Evolutionary conservation across 2,329 filamentous ascomycete species (phyloP), one percentile per base, ranked within the genome.

Genomic region (Phoma sp.): DNA sequence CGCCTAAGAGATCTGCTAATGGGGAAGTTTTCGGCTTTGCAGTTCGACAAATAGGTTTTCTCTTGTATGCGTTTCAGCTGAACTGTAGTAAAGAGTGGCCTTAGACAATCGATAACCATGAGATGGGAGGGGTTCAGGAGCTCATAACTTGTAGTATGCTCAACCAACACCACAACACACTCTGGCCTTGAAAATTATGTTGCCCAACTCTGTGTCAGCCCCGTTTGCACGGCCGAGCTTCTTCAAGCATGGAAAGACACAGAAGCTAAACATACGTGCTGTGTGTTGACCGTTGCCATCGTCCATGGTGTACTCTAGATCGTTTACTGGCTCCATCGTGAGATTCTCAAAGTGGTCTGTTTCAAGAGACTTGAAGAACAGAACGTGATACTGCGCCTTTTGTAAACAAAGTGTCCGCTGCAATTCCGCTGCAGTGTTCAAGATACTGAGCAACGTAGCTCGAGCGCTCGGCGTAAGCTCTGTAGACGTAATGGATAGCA

Each of bases 21-120:
- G 67, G 73, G 74, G 61, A 82, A 82, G 72, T 82, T 81, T 56
- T 79, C 78, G 4, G 80, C 78, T 62, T 80, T 85, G 69, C 81
- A 75, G 65, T 81, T 82, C 59, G 40, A 47, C 31, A 54, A 45
- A 40, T 43, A 32, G 51, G 31, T n/a, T 7, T 13, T 13, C 10
- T 21, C 36, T 1, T 17, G n/a, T 17, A 19, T 35, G n/a, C 32
- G 7, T 35, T n/a, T 35, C 15, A 35, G 32, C 32, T 4, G 2
- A 8, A 35, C 32, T n/a, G n/a, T 35, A 9, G 8, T 35, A 8
- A 6, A 17, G 32, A 35, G n/a, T 35, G 4, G 7, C n/a, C 32
- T 7, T 17, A 12, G 32, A 35, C 15, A 9, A 19, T 12, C 3
- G 36, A 9, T 19, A 12, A 6, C 13, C 12, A 21, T 22, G 17